A percentile compares a stretch with the other conserved stretches of the same genome.
These are phyloP conservation scores for Peltaster fructicola DNA, from an alignment of 2,329 filamentous ascomycete species.

Conservation along the genomic window DNA sequence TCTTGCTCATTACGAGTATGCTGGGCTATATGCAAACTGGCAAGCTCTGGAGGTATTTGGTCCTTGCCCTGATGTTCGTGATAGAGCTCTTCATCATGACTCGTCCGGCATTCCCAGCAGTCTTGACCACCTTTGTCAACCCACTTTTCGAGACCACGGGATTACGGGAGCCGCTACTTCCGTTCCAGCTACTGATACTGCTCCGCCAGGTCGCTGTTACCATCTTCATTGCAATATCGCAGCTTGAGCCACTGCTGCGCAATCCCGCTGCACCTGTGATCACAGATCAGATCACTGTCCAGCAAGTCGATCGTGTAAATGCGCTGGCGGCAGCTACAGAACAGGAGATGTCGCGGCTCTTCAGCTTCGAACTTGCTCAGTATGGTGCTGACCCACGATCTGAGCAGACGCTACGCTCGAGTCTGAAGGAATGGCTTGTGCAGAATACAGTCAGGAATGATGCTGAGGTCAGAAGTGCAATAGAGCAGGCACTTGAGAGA, in stretches of 20 bases:
- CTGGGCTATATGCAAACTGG: conserved; percentile 53
- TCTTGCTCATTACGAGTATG: conserved; percentile 44
- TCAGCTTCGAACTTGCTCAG: conserved; percentile 65
- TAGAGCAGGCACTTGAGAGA: conserved; percentile 48
- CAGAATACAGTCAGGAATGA: conserved; percentile 68
- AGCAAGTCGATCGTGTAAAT: conserved; percentile 52
- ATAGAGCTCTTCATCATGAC: conserved; percentile 42
- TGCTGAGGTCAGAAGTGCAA: conserved; percentile 64
- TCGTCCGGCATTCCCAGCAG: conserved; percentile 26
- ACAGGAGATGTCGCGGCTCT: conserved; percentile 48
- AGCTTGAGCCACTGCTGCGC: conserved; percentile 52
- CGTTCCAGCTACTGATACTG: conserved; percentile 67
- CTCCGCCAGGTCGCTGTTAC: conserved; percentile 61
- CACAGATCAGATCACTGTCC: conserved; percentile 26
- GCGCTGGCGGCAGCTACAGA: conserved; percentile 42
- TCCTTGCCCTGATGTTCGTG: conserved; percentile 35
- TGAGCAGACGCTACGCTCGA: conserved; percentile 46
- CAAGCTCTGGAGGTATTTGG: conserved; percentile 35
- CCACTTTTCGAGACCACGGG: conserved; percentile 26
- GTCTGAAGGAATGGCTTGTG: conserved; percentile 72
- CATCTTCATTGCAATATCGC: conserved; percentile 64
- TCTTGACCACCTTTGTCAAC: conserved; percentile 30
- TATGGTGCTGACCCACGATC: conserved; percentile 55
- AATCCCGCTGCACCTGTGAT: conserved; percentile 11
- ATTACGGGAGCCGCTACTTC: conserved; percentile 48